Percentiles rank a stretch among this genome's conserved stretches.
phyloP scores from a whole-genome alignment of 352 stramenopile species.

The Blastocystis sp. region DNA sequence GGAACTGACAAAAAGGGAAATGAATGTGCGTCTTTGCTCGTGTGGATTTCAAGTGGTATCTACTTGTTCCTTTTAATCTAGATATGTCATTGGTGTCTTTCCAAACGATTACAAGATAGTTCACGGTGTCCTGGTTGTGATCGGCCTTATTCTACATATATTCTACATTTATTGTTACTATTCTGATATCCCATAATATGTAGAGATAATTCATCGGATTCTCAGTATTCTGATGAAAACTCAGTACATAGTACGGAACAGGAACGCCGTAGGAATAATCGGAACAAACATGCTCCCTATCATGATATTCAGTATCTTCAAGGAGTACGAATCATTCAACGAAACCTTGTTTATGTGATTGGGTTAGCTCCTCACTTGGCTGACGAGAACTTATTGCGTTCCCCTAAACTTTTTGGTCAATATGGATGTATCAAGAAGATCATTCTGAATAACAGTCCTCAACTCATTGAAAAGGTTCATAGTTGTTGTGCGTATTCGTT shows the following conservation, averaged over 20 bases:
- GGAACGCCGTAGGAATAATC: not conserved
- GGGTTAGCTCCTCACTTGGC: conserved; percentile 81
- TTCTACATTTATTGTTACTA: not conserved
- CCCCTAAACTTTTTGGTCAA: conserved; percentile 83
- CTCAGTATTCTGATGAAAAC: not conserved
- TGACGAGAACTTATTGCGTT: conserved; percentile 78
- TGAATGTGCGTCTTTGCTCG: not conserved
- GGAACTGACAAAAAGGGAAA: not conserved
- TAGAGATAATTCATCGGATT: not conserved
- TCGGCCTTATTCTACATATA: not conserved
- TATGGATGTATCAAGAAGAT: conserved; percentile 89
- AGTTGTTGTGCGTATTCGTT: conserved; percentile 16
- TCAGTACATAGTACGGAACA: not conserved
- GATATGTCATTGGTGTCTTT: conserved; percentile 25
- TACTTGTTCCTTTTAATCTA: not conserved
- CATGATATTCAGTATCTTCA: conserved; percentile 74
- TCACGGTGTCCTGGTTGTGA: not conserved
- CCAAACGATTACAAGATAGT: not conserved
- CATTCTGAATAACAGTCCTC: conserved; percentile 77
- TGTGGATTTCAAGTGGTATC: not conserved
- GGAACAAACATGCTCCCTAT: not conserved
- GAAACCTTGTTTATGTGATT: conserved; percentile 89
- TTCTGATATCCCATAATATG: not conserved
- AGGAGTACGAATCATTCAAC: conserved; percentile 88
- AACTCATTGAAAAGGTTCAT: not conserved